Evolutionary conservation across 176 grass and related monocot genomes (phyloP), one percentile per base, ranked within the genome.

Genomic region (Cenchrus purpureus): DNA sequence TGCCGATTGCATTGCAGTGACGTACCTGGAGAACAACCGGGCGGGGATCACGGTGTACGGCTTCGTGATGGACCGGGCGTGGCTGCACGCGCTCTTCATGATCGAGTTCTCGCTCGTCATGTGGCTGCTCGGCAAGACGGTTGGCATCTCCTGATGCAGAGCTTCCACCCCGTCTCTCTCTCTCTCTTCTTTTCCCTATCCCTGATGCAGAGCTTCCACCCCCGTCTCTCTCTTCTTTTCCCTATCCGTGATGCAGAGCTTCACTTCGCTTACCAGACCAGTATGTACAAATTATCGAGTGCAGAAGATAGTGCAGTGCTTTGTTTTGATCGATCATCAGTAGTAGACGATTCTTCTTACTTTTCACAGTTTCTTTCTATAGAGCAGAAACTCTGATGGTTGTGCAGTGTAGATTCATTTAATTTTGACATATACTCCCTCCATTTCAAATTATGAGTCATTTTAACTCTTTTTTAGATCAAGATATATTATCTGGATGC

Each of bases 51-150:
- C 93, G 11, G 83, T 98, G 66, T 98, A 90, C 54, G 96, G 96
- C 53, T 98, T 98, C 68, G 88, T 95, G 32, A 83, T 98, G 34
- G 96, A 98, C 80, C 45, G 96, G 54, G 58, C 91, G 29, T 98
- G 93, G 96, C 96, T 98, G 61, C 93, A 93, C 37, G 93, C 91
- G 10, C 69, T 98, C 29, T 98, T 98, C 83, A 95, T 90, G 96
- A 93, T 98, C 46, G 93, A 98, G 85, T 93, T 91, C 83, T 92
- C 93, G 52, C 87, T 98, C 12, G 85, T 98, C 31, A 92, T 90
- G 91, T 98, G 96, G 96, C 86, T 98, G 65, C 87, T 98, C 37
- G 93, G 91, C n/a, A 98, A 98, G 88, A 98, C 93, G 50, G 81
- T 98, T 40, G 92, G 95, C 7, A 87, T 92, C 20, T 92, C 89